Conservation (phyloP, 2,329 filamentous ascomycete species). For the Xylariaceae sp. region DNA sequence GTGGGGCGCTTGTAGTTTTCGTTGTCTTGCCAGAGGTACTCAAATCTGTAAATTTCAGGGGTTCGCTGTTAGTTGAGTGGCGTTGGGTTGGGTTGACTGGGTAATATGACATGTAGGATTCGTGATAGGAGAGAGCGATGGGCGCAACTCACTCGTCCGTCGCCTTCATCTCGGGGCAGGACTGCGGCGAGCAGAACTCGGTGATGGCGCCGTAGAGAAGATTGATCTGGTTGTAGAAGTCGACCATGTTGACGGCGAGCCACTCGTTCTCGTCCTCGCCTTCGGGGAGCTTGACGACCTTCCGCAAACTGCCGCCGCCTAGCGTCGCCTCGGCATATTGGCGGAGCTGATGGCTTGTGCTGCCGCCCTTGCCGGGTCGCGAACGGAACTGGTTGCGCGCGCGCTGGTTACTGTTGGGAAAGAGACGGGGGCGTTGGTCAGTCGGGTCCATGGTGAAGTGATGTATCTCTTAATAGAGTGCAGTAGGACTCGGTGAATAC, state of each 20-base stretch:
- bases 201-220: slow-evolving; percentile 97
- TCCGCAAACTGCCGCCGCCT: slow-evolving; percentile 87
- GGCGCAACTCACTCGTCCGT: slow-evolving; percentile 76
- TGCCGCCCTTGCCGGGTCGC: slow-evolving; percentile 78
- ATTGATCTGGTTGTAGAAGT: slow-evolving; percentile 99
- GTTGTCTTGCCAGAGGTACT: slow-evolving; percentile 97
- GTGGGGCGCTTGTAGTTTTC: slow-evolving; percentile 93
- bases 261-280: slow-evolving; percentile 98
- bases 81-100: not conserved
- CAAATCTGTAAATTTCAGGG: slow-evolving; percentile 57
- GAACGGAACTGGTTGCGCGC: slow-evolving; percentile 89
- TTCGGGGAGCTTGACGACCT: slow-evolving; percentile 94
- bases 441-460: not conserved
- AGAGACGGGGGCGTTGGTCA: not conserved
- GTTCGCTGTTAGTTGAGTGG: not conserved
- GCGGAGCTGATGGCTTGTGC: slow-evolving; percentile 81
- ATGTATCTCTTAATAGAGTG: not conserved
- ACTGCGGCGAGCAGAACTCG: slow-evolving; percentile 95
- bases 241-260: slow-evolving; percentile 97
- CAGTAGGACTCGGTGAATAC: slow-evolving; percentile 6
- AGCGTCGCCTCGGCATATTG: slow-evolving; percentile 98
- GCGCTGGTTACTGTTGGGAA: slow-evolving; percentile 65
- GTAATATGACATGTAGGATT: too few species aligned
- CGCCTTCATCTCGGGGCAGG: slow-evolving; percentile 99
- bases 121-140: not conserved